Base-by-base conservation (phyloP, 805 yeast genomes). In the Jamesozyma rosinii region DNA sequence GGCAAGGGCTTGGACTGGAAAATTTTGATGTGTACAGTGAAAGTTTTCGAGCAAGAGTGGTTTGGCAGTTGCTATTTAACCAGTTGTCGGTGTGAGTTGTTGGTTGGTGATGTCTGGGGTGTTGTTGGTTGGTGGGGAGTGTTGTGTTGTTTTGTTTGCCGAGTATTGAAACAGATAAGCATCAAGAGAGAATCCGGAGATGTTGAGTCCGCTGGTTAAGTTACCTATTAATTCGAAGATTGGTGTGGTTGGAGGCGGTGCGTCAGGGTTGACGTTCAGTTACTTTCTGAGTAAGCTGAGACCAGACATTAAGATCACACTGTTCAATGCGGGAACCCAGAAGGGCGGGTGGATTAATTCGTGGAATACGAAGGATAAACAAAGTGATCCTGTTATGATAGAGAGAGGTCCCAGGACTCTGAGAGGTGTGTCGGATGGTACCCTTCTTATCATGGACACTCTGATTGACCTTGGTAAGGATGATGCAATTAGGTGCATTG, bases 371-470 rank as follows among this genome's bases (percentile, higher is more conserved):
- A 50, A 52, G n/a, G 55, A 66, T 32, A 39, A 54, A 4, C 53
- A 53, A 22, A 67, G 56, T 11, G 48, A 48, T 33, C 57, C 44
- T 11, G 38, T 55, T 6, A 50, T 60, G 59, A 60, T 86, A 26
- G 97, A 92, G 54, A 82, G 81, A 48, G 98, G 97, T 0, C 97
- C 98, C 0, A 67, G 97, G 40, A 92, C 97, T 0, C 66, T 92
- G 36, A 67, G 96, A 46, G 95, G 95, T 0, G 76, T 76, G 5
- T 83, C 87, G 43, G 79, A 79, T 34, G 97, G 97, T 0, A 77
- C 88, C 0, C 64, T 82, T 26, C 54, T 85, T 21, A 74, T 84
- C 6, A 63, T 82, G 19, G 94, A 84, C 56, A 68, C 78, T 2
- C 55, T 85, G 44, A 44, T 55, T 17, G 55, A 58, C 29, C 61